These are phyloP conservation scores for Auricularia sp. DNA, from an alignment of 768 basidiomycete species.

Conservation along the genomic window DNA sequence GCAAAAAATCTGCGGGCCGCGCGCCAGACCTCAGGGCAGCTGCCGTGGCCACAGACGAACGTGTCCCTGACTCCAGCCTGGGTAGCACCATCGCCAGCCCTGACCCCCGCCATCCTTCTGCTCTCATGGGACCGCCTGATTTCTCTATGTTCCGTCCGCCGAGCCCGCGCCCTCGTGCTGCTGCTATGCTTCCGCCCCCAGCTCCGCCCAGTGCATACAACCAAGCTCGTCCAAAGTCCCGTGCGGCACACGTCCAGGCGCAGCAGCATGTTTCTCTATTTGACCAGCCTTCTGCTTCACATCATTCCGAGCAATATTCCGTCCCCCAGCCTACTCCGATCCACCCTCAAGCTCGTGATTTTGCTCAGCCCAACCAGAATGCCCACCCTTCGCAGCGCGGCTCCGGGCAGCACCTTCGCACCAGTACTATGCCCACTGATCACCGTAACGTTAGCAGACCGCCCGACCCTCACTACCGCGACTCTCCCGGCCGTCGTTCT, in stretches of 20 bases:
- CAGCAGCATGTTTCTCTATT: neutral
- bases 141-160: neutral
- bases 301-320: no score
- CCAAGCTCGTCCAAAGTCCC: neutral
- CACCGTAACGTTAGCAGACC: neutral
- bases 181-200: neutral
- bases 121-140: neutral
- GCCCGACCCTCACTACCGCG: neutral
- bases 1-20: neutral
- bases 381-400: no score
- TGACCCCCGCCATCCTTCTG: neutral
- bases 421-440: no score
- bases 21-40: neutral
- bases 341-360: no score
- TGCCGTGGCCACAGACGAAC: neutral
- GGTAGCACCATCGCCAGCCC: neutral
- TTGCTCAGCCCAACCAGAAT: no score
- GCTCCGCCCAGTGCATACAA: neutral
- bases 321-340: no score
- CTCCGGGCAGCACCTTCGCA: no score
- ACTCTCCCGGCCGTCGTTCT: neutral
- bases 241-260: neutral
- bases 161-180: neutral
- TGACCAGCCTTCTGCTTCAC: neutral
- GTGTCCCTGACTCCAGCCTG: neutral